phyloP scores from a whole-genome alignment of 2,329 filamentous ascomycete genomes.

The Claviceps humidiphila region DNA sequence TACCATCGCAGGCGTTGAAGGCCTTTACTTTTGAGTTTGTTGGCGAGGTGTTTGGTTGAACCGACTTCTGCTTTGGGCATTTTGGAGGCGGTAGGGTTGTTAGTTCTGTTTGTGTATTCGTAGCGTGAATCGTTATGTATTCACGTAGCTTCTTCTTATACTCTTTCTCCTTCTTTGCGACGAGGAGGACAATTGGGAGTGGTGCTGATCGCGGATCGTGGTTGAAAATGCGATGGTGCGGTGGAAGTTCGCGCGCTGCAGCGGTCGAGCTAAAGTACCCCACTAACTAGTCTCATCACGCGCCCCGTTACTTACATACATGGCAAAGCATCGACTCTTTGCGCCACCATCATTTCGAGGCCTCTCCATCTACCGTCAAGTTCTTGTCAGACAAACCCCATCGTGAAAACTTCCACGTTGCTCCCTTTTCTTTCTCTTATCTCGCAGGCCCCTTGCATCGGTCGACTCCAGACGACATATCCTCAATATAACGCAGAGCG shows the following conservation, averaged over 20 bases:
- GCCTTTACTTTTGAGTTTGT: constrained; percentile 77
- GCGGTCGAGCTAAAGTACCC: background rate
- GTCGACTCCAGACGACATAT: background rate
- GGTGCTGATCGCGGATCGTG: background rate
- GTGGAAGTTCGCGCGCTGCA: background rate
- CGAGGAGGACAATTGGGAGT: background rate
- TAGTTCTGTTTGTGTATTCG: background rate
- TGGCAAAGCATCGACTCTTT: background rate
- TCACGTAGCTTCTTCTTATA: background rate
- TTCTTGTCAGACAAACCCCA: background rate
- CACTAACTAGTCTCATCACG: background rate
- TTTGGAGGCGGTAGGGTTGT: constrained; percentile 15
- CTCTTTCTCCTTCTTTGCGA: background rate
- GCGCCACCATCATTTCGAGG: background rate
- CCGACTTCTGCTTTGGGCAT: constrained; percentile 93
- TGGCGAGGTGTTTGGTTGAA: constrained; percentile 77
- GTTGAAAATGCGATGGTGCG: background rate
- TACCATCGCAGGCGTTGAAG: constrained; percentile 80
- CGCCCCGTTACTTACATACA: background rate
- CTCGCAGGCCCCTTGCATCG: background rate
- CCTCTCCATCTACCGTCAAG: background rate
- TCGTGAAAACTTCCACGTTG: background rate
- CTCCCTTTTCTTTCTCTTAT: background rate
- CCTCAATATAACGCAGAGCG: background rate
- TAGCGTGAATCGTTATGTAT: background rate